Base-by-base conservation (phyloP, 169 alveolate genomes). In the Plasmodium reichenowi region DNA sequence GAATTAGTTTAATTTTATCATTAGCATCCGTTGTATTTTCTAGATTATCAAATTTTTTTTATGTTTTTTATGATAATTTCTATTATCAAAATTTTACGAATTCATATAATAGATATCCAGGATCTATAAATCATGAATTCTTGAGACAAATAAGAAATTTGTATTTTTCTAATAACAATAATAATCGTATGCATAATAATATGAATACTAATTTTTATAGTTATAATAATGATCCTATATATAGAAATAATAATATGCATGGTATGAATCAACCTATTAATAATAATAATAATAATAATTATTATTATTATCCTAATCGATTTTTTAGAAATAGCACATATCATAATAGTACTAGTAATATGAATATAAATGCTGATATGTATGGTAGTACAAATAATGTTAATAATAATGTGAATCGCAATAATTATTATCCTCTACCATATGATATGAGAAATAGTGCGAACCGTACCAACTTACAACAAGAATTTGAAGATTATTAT, bases 401-500 rank as follows among this genome's bases (percentile, higher is more conserved):
- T 8, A 66, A 67, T 9, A 8, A 56, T 56, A 38, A 38, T 38
- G 6, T 0, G 47, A 38, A 38, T 38, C 9, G 47, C 5, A 62
- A 74, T 22, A 29, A 10, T 2, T 74, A 74, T 43, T 74, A 74
- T 54, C 88, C 88, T 7, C 66, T 74, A 6, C 88, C 88, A 1
- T 78, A 64, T 45, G 43, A 78, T 52, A 45, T 59, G 12, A 4
- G n/a, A 5, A 78, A 56, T 24, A 59, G 1, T 29, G 8, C 9
- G 2, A 78, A 43, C n/a, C 47, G 56, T 5, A 78, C 89, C 1
- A 78, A 66, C 26, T n/a, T 78, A 26, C 89, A 78, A 17, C 89
- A 78, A 22, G 89, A 78, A 66, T 78, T 78, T 66, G 89, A 78
- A 66, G 89, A 78, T n/a, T 78, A 78, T 15, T 78, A 78, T 66